phyloP scores from a whole-genome alignment of 129 eudicot species.

The Artemisia annua region DNA sequence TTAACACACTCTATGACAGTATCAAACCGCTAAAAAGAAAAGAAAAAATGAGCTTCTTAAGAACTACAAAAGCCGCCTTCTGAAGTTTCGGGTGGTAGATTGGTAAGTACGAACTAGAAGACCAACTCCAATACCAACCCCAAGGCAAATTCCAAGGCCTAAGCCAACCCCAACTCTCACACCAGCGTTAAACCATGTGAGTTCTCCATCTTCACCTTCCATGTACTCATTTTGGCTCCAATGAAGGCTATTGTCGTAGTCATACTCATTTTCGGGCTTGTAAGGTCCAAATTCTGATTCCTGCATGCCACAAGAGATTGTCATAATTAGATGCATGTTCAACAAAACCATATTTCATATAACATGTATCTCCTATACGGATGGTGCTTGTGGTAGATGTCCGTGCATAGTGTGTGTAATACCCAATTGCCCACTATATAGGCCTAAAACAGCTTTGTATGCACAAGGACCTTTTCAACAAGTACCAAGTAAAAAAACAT shows the following conservation, averaged over 20 bases:
- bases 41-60: background rate
- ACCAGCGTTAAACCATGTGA: conserved; percentile 89
- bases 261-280: conserved; percentile 61
- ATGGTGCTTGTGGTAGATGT: background rate
- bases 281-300: conserved; percentile 55
- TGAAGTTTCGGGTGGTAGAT: conserved; percentile 62
- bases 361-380: background rate
- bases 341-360: background rate
- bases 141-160: conserved; percentile 85
- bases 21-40: conserved; percentile 1
- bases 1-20: conserved; percentile 32
- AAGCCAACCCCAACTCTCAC: conserved; percentile 87
- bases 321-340: background rate
- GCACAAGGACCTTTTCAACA: no score
- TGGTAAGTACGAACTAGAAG: conserved; percentile 82
- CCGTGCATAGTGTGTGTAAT: no score
- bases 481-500: no score
- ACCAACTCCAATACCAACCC: conserved; percentile 85
- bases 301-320: conserved; percentile 36
- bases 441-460: no score
- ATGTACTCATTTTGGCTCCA: conserved; percentile 59
- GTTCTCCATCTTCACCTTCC: conserved; percentile 88
- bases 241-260: conserved; percentile 38
- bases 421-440: no score
- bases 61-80: conserved; percentile 57